phyloP scores from a whole-genome alignment of 768 basidiomycete species.

The Agrocybe praecox region DNA sequence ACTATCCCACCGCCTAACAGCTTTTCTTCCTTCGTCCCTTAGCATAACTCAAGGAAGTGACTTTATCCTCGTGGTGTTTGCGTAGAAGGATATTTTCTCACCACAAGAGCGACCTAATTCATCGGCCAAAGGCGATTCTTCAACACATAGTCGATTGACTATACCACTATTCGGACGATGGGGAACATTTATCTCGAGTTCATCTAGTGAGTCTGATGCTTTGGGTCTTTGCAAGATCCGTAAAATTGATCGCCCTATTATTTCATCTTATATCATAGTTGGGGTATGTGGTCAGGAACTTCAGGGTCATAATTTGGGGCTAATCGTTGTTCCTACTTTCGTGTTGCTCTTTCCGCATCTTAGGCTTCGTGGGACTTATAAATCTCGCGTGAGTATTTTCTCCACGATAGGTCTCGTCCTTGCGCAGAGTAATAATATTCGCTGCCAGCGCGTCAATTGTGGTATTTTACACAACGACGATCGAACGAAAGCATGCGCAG shows the following conservation, averaged over 20 bases:
- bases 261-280: conserved; percentile 4
- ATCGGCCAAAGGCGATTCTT: not conserved
- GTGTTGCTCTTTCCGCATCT: not conserved
- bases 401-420: too few relatives aligned
- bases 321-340: not conserved
- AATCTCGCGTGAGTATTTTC: conserved; percentile 18
- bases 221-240: not conserved
- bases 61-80: not conserved
- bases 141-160: not conserved
- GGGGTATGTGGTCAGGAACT: conserved; percentile 8
- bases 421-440: too few relatives aligned
- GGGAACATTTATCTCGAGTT: conserved; percentile 10
- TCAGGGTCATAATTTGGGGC: not conserved
- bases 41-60: too few relatives aligned
- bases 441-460: conserved; percentile 15
- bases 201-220: conserved; percentile 11
- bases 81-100: not conserved
- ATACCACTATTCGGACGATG: not conserved
- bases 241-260: not conserved
- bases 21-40: not conserved
- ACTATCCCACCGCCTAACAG: not conserved
- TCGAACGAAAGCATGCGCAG: conserved; percentile 15
- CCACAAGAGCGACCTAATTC: not conserved
- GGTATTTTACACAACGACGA: conserved; percentile 18
- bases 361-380: conserved; percentile 15